phyloP scores from a whole-genome alignment of 2,329 filamentous ascomycete species.

The Monosporascus cannonballus region DNA sequence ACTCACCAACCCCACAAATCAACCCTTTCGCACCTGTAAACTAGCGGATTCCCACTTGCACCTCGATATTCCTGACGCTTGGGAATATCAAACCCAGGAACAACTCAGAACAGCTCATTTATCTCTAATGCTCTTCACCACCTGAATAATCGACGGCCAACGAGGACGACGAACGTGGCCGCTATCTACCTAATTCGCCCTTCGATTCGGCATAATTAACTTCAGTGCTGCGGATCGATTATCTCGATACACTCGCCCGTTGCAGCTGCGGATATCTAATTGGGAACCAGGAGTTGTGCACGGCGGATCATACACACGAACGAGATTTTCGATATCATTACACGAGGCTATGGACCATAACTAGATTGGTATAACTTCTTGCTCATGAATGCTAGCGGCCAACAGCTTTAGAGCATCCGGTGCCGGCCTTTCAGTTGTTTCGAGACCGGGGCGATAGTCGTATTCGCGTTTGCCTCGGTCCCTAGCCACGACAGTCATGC shows the following conservation, averaged over 20 bases:
- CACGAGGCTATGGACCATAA: not conserved
- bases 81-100: not conserved
- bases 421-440: not conserved
- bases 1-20: not conserved
- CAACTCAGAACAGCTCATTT: not conserved
- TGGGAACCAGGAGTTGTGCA: not conserved
- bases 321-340: not conserved
- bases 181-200: not conserved
- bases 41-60: not conserved
- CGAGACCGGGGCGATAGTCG: slow-evolving; percentile 17
- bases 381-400: not conserved
- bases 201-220: not conserved
- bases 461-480: slow-evolving; percentile 18
- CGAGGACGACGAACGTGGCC: not conserved
- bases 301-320: not conserved
- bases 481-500: slow-evolving; percentile 34
- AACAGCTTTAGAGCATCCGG: not conserved
- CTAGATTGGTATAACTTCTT: not conserved
- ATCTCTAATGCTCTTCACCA: not conserved
- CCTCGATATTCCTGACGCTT: not conserved
- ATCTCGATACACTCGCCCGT: not conserved
- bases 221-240: not conserved
- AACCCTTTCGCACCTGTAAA: not conserved
- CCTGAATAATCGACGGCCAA: not conserved
- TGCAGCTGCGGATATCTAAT: not conserved